Evolutionary conservation across 1,284 basidiomycete species (phyloP).

Genomic region (Calocybe gambosa): DNA sequence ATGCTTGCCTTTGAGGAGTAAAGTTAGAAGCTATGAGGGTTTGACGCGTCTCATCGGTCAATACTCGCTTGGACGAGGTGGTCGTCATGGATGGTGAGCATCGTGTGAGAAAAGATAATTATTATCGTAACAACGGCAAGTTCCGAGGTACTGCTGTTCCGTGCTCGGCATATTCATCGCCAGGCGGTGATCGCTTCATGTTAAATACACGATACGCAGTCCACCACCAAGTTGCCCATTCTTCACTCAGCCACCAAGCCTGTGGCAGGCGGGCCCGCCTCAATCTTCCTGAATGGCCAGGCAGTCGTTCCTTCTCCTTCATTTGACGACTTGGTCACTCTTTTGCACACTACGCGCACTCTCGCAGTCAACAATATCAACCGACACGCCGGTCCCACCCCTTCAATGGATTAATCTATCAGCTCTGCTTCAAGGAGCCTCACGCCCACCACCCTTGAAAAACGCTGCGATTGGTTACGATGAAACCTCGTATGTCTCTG

Average conservation of each 20-base stretch:
- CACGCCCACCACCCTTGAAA: conserved; percentile 56
- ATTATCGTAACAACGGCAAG: neutral
- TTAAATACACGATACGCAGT: conserved; percentile 1
- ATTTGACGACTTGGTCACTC: conserved; percentile 10
- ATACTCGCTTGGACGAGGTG: conserved; percentile 33
- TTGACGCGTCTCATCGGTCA: conserved; percentile 34
- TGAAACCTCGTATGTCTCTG: conserved; percentile 35
- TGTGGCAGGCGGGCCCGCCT: conserved; percentile 14
- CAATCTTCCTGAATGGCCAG: conserved; percentile 16
- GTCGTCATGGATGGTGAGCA: conserved; percentile 18
- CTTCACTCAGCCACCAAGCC: conserved; percentile 6
- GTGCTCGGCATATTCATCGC: conserved; percentile 10
- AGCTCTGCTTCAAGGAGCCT: conserved; percentile 42
- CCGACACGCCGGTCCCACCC: conserved; percentile 38
- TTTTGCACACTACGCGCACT: conserved; percentile 12
- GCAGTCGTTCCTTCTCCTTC: conserved; percentile 11
- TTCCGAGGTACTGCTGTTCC: conserved; percentile 8
- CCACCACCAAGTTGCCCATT: conserved; percentile 9
- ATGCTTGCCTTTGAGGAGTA: conserved; percentile 13
- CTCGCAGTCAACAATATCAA: conserved; percentile 34
- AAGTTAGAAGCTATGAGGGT: conserved; percentile 25
- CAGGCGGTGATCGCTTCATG: conserved; percentile 9
- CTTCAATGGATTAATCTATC: conserved; percentile 74
- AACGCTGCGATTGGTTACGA: conserved; percentile 68
- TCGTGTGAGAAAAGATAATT: neutral